phyloP scores from a whole-genome alignment of 2,329 filamentous ascomycete species.

The Acephala macrosclerotiorum region DNA sequence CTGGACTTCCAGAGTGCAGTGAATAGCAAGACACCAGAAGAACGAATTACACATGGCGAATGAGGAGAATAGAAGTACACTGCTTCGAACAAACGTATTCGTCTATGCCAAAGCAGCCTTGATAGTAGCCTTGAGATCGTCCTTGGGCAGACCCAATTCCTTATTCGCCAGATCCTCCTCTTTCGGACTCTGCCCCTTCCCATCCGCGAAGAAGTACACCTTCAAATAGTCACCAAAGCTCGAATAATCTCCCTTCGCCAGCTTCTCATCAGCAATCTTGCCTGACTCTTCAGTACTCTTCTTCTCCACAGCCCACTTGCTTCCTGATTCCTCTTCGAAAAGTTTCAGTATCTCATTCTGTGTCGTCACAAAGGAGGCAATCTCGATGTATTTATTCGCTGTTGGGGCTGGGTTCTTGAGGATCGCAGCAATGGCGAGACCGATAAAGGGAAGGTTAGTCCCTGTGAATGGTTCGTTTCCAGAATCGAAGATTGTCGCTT shows the following conservation, averaged over 20 bases:
- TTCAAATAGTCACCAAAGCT: constrained; percentile 29
- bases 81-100: background rate
- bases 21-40: too few species aligned
- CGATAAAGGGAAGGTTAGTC: constrained; percentile 39
- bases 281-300: constrained; percentile 13
- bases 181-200: constrained; percentile 17
- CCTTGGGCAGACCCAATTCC: constrained; percentile 28
- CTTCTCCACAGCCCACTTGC: constrained; percentile 38
- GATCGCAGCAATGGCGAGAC: constrained; percentile 43
- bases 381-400: constrained; percentile 44
- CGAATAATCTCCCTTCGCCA: constrained; percentile 29
- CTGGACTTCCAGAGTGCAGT: background rate
- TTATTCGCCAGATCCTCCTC: constrained; percentile 23
- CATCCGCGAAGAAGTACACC: constrained; percentile 24
- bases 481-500: constrained; percentile 49
- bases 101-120: constrained; percentile 4
- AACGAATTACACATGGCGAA: too few species aligned
- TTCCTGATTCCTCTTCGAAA: constrained; percentile 39
- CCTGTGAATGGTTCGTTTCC: constrained; percentile 37
- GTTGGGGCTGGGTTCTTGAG: constrained; percentile 44
- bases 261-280: constrained; percentile 27
- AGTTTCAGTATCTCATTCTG: constrained; percentile 44
- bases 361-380: constrained; percentile 42
- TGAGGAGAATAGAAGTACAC: too few species aligned
- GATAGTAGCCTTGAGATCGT: constrained; percentile 26